Evolutionary conservation across 1,284 basidiomycete species (phyloP), one percentile per base, ranked within the genome.

Genomic region (Inonotus hispidus): DNA sequence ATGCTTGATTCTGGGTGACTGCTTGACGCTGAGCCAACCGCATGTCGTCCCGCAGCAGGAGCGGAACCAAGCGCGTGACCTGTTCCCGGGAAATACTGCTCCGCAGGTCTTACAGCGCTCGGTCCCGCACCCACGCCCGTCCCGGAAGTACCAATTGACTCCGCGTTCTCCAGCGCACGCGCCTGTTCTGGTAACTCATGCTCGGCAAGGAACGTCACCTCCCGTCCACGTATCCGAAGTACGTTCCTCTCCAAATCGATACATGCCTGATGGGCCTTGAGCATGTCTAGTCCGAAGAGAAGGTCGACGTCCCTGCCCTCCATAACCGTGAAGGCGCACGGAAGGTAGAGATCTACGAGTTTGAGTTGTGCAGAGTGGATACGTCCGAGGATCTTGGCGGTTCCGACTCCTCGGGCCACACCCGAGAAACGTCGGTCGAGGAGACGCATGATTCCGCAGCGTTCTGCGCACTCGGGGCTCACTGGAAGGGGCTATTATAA

Each of bases 231-330:
- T 62, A 99, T 96, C 29, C 95, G 81, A 16, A 99, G 82, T 11
- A 90, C 90, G 68, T 90, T 87, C 72, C 93, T 92, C 63, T 87
- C 81, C 27, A 99, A 83, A 73, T 99, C 97, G 71, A 99, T 98
- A 68, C 86, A 90, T 8, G 95, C 95, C 72, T 98, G 95, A 71
- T 98, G 93, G 1, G 95, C 90, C 74, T 96, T 98, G 59, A 99
- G 84, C 97, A 99, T 99, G 78, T 99, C 96, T 19, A 99, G 81
- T 3, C 96, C 97, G 58, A 99, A 91, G 1, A 99, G 79, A 21
- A 99, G 84, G 68, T 99, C 96, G 45, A 98, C 94, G 59, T 90
- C 87, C 37, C 87, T 84, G 25, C 95, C 95, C 82, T 99, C 96
- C 82, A 99, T 92, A 66, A 99, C 89, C 1, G 94, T 96, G 72